These are phyloP conservation scores for Cryptosporidium tyzzeri DNA, from an alignment of 169 alveolate species.

Conservation along the genomic window DNA sequence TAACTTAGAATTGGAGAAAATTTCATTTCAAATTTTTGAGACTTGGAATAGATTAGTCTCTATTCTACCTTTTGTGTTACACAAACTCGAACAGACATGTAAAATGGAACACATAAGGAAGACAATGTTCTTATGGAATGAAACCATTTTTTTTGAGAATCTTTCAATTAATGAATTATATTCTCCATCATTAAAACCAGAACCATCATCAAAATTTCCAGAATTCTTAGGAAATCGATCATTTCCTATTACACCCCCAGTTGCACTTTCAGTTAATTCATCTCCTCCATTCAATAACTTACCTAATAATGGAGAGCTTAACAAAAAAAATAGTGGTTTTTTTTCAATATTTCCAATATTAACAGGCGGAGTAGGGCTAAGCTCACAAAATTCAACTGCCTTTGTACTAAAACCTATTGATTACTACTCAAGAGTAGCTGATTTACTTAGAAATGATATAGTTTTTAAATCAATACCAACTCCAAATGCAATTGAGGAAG, in stretches of 20 bases:
- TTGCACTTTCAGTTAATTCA: constrained; percentile 17
- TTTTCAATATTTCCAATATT: constrained; percentile 41
- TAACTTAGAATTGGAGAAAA: constrained; percentile 9
- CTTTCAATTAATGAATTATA: constrained; percentile 35
- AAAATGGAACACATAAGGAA: constrained; percentile 72
- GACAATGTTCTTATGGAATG: constrained; percentile 70
- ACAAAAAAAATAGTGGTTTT: constrained; percentile 25
- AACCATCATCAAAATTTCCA: constrained; percentile 55
- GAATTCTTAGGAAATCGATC: constrained; percentile 35
- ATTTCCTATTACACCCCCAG: constrained; percentile 73
- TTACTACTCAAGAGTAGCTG: constrained; percentile 44
- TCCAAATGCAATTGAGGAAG: constrained; percentile 65
- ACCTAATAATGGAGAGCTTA: neutral
- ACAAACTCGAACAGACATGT: constrained; percentile 41
- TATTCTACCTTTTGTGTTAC: constrained; percentile 43
- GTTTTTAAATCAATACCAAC: constrained; percentile 74
- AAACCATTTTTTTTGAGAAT: constrained; percentile 44
- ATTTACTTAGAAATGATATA: constrained; percentile 39
- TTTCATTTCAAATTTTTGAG: constrained; percentile 45
- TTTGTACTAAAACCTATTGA: constrained; percentile 40
- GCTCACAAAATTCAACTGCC: constrained; percentile 48
- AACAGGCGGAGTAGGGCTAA: constrained; percentile 2
- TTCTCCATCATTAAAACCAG: constrained; percentile 57
- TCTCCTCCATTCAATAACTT: constrained; percentile 11
- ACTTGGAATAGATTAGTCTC: constrained; percentile 49